These are phyloP conservation scores for Atalantia buxifolia DNA, from an alignment of 345 rosid genomes.

Conservation along the genomic window DNA sequence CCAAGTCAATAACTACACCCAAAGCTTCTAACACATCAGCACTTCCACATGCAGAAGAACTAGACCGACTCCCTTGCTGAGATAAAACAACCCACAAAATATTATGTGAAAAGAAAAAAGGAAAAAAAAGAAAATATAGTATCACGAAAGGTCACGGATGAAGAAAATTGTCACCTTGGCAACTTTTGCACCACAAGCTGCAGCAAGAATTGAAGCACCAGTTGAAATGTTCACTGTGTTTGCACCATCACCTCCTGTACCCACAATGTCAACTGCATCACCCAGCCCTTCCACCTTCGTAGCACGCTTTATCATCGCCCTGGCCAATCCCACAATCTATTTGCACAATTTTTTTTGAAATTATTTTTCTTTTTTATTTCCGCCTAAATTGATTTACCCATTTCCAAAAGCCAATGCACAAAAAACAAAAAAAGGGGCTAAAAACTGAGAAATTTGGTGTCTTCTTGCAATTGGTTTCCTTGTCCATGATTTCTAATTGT, in stretches of 20 bases:
- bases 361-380: neutral
- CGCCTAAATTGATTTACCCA: neutral
- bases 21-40: constrained; percentile 89
- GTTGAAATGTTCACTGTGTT: constrained; percentile 94
- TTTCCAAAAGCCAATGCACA: neutral
- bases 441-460: neutral
- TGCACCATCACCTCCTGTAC: constrained; percentile 96
- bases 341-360: neutral
- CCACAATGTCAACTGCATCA: constrained; percentile 82
- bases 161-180: constrained; percentile 58
- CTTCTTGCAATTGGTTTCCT: neutral
- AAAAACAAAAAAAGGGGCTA: neutral
- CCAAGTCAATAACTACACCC: constrained; percentile 75
- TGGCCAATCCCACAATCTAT: constrained; percentile 85
- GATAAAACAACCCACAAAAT: neutral
- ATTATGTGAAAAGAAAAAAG: neutral
- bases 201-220: constrained; percentile 89
- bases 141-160: neutral
- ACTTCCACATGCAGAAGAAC: constrained; percentile 99
- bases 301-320: constrained; percentile 77
- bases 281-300: constrained; percentile 73
- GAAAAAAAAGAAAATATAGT: neutral
- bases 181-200: constrained; percentile 95
- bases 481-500: neutral
- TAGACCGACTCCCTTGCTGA: constrained; percentile 96